A percentile compares a stretch with the other conserved stretches of the same genome.
Conservation (phyloP, 148 eudicot species). For the Chenopodium quinoa region DNA sequence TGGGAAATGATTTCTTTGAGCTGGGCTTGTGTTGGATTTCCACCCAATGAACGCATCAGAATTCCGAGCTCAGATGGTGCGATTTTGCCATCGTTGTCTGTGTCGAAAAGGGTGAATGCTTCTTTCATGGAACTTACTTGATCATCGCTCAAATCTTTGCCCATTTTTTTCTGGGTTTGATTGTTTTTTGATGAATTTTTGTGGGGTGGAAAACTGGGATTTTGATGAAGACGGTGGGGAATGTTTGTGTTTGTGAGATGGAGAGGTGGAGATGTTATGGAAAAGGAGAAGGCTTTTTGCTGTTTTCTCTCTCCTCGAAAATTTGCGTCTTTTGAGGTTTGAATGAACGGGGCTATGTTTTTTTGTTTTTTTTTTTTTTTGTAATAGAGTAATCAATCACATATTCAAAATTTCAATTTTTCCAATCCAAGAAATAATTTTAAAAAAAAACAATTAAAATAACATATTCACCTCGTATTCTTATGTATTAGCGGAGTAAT, state of each 20-base stretch:
- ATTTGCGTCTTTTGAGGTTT: conserved; percentile 24
- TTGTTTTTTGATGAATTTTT: not conserved
- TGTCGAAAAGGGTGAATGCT: conserved; percentile 58
- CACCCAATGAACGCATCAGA: conserved; percentile 47
- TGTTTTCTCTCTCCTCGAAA: not conserved
- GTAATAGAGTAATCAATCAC: no score
- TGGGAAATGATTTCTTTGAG: conserved; percentile 57
- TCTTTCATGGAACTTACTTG: conserved; percentile 41
- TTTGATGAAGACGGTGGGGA: no score
- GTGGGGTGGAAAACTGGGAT: no score
- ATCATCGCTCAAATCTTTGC: conserved; percentile 28
- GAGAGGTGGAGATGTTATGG: not conserved
- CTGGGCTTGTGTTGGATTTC: conserved; percentile 49
- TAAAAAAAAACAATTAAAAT: no score
- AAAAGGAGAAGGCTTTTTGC: not conserved
- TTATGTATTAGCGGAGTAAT: no score
- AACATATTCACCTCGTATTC: no score
- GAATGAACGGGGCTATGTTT: conserved; percentile 7
- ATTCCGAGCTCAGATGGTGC: conserved; percentile 46
- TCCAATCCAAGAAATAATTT: no score
- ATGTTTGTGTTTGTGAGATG: not conserved
- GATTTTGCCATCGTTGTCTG: conserved; percentile 53
- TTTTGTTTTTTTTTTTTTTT: not conserved
- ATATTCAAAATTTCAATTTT: no score
- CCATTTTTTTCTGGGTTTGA: conserved; percentile 19